Evolutionary conservation across 805 yeast species (phyloP).

Genomic region (Saturnispora sekii): DNA sequence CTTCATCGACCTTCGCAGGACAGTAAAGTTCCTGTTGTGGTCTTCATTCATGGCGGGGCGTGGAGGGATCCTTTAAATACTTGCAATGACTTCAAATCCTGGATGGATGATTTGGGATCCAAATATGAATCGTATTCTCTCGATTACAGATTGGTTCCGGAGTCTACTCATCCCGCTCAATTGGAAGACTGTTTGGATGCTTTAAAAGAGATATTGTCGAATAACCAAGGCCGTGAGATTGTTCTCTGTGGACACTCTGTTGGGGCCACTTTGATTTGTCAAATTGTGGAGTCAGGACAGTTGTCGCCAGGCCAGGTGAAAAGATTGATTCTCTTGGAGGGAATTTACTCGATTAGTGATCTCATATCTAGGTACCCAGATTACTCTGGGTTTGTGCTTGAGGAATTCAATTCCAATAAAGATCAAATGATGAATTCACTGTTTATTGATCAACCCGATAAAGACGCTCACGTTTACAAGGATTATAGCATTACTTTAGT

Average conservation of each 20-base stretch:
- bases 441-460: conserved; percentile 4
- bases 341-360: conserved; percentile 49
- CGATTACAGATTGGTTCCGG: conserved; percentile 53
- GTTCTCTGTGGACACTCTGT: conserved; percentile 66
- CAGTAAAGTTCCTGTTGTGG: conserved; percentile 10
- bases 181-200: conserved; percentile 31
- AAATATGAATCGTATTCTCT: conserved; percentile 28
- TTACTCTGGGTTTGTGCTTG: conserved; percentile 46
- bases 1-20: background rate
- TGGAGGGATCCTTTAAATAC: conserved; percentile 71
- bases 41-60: conserved; percentile 82
- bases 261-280: conserved; percentile 62
- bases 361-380: conserved; percentile 52
- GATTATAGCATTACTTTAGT: conserved; percentile 30
- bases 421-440: conserved; percentile 17
- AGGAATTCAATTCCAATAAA: conserved; percentile 37
- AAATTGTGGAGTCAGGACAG: conserved; percentile 29
- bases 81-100: conserved; percentile 38
- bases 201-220: too few relatives aligned
- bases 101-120: conserved; percentile 8
- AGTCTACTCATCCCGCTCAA: conserved; percentile 47
- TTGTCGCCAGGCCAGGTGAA: conserved; percentile 8
- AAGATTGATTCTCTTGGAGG: conserved; percentile 44
- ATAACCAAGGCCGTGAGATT: conserved; percentile 34
- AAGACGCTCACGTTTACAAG: conserved; percentile 5